These are phyloP conservation scores for Lichtheimia corymbifera DNA, from an alignment of 371 early-diverging fungal genomes.

Conservation along the genomic window DNA sequence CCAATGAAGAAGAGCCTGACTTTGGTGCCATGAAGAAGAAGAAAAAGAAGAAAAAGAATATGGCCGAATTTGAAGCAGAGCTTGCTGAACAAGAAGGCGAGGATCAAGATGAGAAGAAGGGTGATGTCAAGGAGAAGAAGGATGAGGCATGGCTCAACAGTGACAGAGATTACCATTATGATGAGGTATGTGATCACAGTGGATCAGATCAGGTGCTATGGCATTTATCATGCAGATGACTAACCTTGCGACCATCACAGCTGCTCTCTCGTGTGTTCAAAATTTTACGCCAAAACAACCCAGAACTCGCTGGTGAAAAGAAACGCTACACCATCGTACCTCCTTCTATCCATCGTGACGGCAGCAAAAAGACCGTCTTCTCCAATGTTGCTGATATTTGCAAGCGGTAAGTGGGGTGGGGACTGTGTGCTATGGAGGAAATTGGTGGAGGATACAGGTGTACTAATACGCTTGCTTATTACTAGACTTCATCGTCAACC, in stretches of 20 bases:
- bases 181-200: slow-evolving; percentile 61
- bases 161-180: slow-evolving; percentile 93
- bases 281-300: slow-evolving; percentile 92
- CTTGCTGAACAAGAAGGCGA: slow-evolving; percentile 73
- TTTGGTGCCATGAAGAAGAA: slow-evolving; percentile 85
- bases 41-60: slow-evolving; percentile 92
- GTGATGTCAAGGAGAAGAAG: slow-evolving; percentile 27
- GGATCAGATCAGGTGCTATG: not conserved
- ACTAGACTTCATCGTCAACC: slow-evolving; percentile 88
- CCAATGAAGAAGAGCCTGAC: slow-evolving; percentile 65
- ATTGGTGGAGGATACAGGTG: not conserved
- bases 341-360: slow-evolving; percentile 90
- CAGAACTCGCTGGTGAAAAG: slow-evolving; percentile 91
- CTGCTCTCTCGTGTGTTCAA: slow-evolving; percentile 89
- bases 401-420: slow-evolving; percentile 58
- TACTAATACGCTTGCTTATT: not conserved
- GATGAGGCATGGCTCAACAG: slow-evolving; percentile 46
- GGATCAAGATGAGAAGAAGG: slow-evolving; percentile 64
- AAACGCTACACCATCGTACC: slow-evolving; percentile 91
- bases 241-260: slow-evolving; percentile 29
- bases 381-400: slow-evolving; percentile 93
- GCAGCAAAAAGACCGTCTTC: slow-evolving; percentile 95
- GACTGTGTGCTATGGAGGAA: not conserved
- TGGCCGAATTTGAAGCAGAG: slow-evolving; percentile 83
- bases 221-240: not conserved